Conservation (phyloP, 2,329 filamentous ascomycete species). For the Colletotrichum sp. region DNA sequence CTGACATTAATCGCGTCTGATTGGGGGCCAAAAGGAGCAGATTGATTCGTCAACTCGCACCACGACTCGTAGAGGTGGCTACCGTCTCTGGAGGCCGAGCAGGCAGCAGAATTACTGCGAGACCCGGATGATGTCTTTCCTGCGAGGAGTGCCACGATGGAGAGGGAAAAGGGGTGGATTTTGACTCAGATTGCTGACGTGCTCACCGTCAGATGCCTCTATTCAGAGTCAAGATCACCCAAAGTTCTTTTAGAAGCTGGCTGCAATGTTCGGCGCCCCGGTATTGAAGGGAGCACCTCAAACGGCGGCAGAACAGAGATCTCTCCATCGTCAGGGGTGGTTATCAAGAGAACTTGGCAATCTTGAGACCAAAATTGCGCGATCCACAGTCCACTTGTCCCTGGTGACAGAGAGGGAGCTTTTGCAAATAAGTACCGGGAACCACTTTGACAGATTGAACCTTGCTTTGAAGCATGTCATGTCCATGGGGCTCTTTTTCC, state of each 20-base stretch:
- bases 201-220: not conserved
- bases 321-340: not conserved
- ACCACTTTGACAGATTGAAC: not conserved
- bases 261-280: not conserved
- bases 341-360: not conserved
- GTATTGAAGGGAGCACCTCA: not conserved
- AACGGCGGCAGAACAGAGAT: not conserved
- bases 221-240: not conserved
- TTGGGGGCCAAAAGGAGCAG: not conserved
- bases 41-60: not conserved
- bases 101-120: conserved; percentile 15
- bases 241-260: not conserved
- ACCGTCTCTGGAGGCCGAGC: not conserved
- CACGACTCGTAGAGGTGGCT: not conserved
- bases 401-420: too few relatives aligned
- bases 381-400: too few relatives aligned
- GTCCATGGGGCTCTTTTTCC: not conserved
- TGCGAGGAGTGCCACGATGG: not conserved
- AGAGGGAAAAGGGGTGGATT: not conserved
- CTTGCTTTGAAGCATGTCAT: not conserved
- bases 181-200: not conserved
- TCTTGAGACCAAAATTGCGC: not conserved
- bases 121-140: not conserved
- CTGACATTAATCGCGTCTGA: not conserved
- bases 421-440: not conserved